A percentile compares a stretch with the other conserved stretches of the same genome.
These are phyloP conservation scores for Oleoguttula mirabilis DNA, from an alignment of 495 filamentous ascomycete genomes.

Conservation along the genomic window DNA sequence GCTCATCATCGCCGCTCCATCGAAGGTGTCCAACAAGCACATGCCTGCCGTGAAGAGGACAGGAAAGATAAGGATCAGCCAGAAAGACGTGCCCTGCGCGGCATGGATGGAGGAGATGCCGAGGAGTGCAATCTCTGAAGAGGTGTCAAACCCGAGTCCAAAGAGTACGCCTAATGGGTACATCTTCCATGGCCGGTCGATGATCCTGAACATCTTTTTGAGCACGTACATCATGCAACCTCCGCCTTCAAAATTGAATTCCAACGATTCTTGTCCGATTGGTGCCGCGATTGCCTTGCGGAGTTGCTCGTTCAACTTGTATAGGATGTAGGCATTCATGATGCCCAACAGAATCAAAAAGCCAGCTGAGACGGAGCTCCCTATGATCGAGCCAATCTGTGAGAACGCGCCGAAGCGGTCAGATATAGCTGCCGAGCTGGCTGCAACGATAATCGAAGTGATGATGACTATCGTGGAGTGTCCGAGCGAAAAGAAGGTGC, in stretches of 20 bases:
- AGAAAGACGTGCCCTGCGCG: slow-evolving; percentile 73
- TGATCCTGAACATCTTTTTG: slow-evolving; percentile 63
- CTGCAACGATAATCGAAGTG: slow-evolving; percentile 84
- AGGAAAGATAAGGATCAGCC: slow-evolving; percentile 91
- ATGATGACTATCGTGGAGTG: slow-evolving; percentile 89
- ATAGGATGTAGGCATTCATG: slow-evolving; percentile 76
- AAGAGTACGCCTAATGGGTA: slow-evolving; percentile 82
- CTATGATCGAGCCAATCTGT: slow-evolving; percentile 75
- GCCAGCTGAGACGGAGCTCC: slow-evolving; percentile 66
- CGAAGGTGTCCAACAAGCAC: slow-evolving; percentile 80
- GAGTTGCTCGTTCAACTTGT: slow-evolving; percentile 57
- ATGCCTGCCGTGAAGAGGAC: slow-evolving; percentile 88
- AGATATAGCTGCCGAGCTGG: slow-evolving; percentile 70
- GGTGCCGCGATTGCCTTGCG: slow-evolving; percentile 38
- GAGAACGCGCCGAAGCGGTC: slow-evolving; percentile 67
- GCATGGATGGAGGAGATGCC: slow-evolving; percentile 82
- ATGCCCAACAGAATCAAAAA: slow-evolving; percentile 75
- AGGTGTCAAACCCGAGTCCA: slow-evolving; percentile 92
- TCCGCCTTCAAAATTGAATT: slow-evolving; percentile 59
- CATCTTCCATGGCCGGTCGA: slow-evolving; percentile 97
- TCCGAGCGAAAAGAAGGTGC: slow-evolving; percentile 88
- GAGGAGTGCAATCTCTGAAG: slow-evolving; percentile 81
- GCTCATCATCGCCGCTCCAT: slow-evolving; percentile 90
- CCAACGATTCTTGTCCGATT: slow-evolving; percentile 40
- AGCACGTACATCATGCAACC: slow-evolving; percentile 64